Conservation (phyloP, 768 basidiomycete genomes). For the Dendrothele bispora region DNA sequence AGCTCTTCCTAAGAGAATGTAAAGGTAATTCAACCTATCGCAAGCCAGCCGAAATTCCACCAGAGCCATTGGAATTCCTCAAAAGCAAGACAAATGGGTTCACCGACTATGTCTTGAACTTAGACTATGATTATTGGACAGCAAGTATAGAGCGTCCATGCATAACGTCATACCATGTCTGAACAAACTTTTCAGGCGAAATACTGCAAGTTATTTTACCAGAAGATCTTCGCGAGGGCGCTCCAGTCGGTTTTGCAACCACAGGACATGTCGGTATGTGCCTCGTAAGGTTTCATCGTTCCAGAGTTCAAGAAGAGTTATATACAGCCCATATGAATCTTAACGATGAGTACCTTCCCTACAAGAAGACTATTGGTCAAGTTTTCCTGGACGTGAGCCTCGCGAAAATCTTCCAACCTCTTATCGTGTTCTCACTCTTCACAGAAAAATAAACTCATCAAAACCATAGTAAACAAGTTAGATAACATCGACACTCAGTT, state of each 20-base stretch:
- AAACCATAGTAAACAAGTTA: conserved; percentile 95
- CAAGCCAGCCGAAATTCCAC: conserved; percentile 70
- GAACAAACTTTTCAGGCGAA: conserved; percentile 56
- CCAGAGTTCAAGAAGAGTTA: background rate
- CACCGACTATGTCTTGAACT: conserved; percentile 56
- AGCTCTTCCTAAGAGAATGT: conserved; percentile 2
- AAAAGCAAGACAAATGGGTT: conserved; percentile 54
- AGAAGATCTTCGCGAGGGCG: conserved; percentile 69
- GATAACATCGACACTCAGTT: conserved; percentile 83
- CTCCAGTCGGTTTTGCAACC: conserved; percentile 84
- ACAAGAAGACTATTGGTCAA: conserved; percentile 88
- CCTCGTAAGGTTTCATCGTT: background rate
- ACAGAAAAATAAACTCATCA: conserved; percentile 83
- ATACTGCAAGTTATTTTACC: conserved; percentile 83
- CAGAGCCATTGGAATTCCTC: conserved; percentile 55
- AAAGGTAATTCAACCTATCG: conserved; percentile 22
- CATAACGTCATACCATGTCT: background rate
- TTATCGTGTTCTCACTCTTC: conserved; percentile 10
- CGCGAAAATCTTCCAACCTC: background rate
- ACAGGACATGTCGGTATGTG: conserved; percentile 87
- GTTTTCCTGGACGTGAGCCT: conserved; percentile 82
- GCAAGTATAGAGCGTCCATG: too few relatives aligned
- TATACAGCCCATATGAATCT: conserved; percentile 86
- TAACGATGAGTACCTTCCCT: conserved; percentile 87
- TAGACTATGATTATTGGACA: conserved; percentile 89